Evolutionary conservation across 1,284 basidiomycete genomes (phyloP).

Genomic region (Leccinum angustisporum): DNA sequence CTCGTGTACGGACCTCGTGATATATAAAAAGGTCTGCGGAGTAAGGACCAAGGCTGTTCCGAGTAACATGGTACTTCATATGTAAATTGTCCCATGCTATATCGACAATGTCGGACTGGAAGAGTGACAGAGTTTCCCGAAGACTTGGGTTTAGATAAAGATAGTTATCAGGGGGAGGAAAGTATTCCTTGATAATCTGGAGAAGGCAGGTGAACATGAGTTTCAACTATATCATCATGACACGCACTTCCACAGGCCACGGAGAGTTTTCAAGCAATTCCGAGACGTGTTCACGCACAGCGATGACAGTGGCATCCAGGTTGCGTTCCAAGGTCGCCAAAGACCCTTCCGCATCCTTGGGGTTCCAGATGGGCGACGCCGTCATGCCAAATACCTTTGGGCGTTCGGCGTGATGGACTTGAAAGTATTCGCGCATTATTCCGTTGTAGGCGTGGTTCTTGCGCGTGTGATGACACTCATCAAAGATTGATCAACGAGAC

Average conservation of each 20-base stretch:
- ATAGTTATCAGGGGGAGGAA: slow-evolving; percentile 49
- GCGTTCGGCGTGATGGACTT: slow-evolving; percentile 44
- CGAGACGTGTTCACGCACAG: slow-evolving; percentile 62
- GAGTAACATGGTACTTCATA: slow-evolving; percentile 58
- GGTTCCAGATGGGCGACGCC: slow-evolving; percentile 81
- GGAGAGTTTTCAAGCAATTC: slow-evolving; percentile 64
- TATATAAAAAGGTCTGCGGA: slow-evolving; percentile 64
- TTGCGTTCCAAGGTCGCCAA: slow-evolving; percentile 65
- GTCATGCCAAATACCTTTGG: slow-evolving; percentile 90
- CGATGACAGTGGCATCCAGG: slow-evolving; percentile 70
- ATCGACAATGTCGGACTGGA: slow-evolving; percentile 42
- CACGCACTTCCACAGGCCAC: slow-evolving; percentile 62
- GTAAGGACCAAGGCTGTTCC: slow-evolving; percentile 50
- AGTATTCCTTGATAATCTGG: slow-evolving; percentile 60
- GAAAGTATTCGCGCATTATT: slow-evolving; percentile 77
- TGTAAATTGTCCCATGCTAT: slow-evolving; percentile 57
- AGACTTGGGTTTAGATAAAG: slow-evolving; percentile 56
- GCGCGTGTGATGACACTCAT: slow-evolving; percentile 79
- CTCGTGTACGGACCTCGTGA: slow-evolving; percentile 52
- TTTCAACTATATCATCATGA: neutral
- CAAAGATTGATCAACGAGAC: slow-evolving; percentile 76
- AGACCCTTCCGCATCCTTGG: slow-evolving; percentile 59
- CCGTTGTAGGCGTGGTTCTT: slow-evolving; percentile 81
- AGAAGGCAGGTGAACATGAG: slow-evolving; percentile 2
- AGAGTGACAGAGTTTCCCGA: slow-evolving; percentile 51